Conservation (phyloP, 2,329 filamentous ascomycete genomes). For the Aspergillus carbonarius region DNA sequence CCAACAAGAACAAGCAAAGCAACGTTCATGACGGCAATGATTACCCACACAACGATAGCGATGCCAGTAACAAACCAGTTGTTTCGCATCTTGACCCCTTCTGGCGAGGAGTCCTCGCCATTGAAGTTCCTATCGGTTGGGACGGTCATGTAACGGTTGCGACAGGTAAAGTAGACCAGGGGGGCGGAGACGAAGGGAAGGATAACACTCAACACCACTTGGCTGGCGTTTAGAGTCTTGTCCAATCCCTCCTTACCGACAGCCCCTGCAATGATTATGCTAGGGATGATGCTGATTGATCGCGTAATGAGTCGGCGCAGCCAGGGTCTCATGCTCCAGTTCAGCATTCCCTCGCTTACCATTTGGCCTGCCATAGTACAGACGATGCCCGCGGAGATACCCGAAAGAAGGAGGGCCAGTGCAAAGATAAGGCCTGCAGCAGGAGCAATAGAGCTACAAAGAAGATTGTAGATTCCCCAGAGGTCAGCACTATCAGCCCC, state of each 20-base stretch:
- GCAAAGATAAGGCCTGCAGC: slow-evolving; percentile 83
- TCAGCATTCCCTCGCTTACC: slow-evolving; percentile 78
- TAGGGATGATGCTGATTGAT: slow-evolving; percentile 75
- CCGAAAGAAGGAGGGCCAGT: slow-evolving; percentile 74
- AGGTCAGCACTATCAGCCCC: slow-evolving; percentile 70
- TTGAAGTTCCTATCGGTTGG: slow-evolving; percentile 43
- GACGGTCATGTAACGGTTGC: slow-evolving; percentile 77
- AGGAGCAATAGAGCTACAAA: slow-evolving; percentile 67
- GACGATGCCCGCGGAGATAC: slow-evolving; percentile 78
- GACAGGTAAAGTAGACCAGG: slow-evolving; percentile 80
- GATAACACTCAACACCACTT: slow-evolving; percentile 76
- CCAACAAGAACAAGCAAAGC: slow-evolving; percentile 67
- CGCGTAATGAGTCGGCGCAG: slow-evolving; percentile 74
- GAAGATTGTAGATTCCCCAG: slow-evolving; percentile 75
- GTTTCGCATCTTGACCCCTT: slow-evolving; percentile 66
- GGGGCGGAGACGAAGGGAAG: slow-evolving; percentile 81
- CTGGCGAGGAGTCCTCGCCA: slow-evolving; percentile 28
- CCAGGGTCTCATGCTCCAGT: slow-evolving; percentile 75
- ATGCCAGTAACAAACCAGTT: slow-evolving; percentile 62
- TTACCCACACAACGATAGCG: slow-evolving; percentile 65
- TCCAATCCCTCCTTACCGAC: slow-evolving; percentile 70
- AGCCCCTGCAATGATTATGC: slow-evolving; percentile 78
- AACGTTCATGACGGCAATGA: slow-evolving; percentile 78
- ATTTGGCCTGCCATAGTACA: slow-evolving; percentile 90
- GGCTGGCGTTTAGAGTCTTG: slow-evolving; percentile 69